phyloP scores from a whole-genome alignment of 148 eudicot genomes.

The Diospyros kaki region DNA sequence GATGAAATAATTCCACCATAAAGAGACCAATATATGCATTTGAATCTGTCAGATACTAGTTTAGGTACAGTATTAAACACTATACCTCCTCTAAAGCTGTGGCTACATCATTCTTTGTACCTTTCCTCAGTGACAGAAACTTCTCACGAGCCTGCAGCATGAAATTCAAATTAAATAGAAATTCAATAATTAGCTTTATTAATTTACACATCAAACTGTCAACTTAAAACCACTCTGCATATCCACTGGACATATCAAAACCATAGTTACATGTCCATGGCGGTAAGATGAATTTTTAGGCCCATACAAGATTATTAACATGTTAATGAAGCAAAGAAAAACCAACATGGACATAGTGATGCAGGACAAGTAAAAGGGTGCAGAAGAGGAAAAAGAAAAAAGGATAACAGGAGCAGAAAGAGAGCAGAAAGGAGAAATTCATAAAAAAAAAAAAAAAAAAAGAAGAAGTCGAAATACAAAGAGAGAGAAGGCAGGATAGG shows the following conservation, averaged over 20 bases:
- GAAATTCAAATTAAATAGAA: neutral
- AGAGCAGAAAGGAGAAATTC: too few species aligned
- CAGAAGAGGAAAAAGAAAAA: too few species aligned
- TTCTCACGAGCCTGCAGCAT: constrained; percentile 89
- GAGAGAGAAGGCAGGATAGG: too few species aligned
- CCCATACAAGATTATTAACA: neutral
- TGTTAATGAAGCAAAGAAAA: neutral
- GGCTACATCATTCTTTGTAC: constrained; percentile 89
- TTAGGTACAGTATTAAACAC: constrained; percentile 10
- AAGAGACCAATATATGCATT: constrained; percentile 10
- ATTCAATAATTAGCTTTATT: neutral
- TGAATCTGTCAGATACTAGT: neutral
- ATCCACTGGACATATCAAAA: neutral
- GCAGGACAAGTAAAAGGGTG: too few species aligned
- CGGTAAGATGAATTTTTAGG: neutral
- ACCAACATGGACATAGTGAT: neutral
- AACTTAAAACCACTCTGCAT: too few species aligned
- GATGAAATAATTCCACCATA: neutral
- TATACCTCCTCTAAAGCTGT: constrained; percentile 77
- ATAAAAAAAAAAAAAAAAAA: too few species aligned
- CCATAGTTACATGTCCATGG: neutral
- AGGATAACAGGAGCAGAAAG: too few species aligned
- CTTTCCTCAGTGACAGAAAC: constrained; percentile 81
- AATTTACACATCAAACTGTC: too few species aligned
- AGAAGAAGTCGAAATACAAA: too few species aligned